Base-by-base conservation (phyloP, 2,329 filamentous ascomycete genomes). In the Aspergillus candidus region DNA sequence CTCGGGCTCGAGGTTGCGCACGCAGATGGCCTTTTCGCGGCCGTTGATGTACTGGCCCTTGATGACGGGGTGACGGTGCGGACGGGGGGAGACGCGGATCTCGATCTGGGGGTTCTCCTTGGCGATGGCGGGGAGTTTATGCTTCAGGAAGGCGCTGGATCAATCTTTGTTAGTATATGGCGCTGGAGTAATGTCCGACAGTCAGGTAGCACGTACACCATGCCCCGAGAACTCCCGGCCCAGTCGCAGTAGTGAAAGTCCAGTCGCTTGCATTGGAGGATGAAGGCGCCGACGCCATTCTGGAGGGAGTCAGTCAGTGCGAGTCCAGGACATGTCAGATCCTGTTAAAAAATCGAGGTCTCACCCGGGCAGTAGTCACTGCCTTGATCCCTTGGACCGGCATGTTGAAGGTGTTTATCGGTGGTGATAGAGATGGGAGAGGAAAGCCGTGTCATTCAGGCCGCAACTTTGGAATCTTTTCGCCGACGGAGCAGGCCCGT, bases 191-290 rank as follows among this genome's bases (percentile, higher is more conserved):
- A 27, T 11, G 31, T 44, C 18, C 35, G 36, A 22, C 34, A 30
- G 17, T 6, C 31, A 6, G 14, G 49, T 39, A 18, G 33, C 35
- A 63, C 78, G 52, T 76, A 93, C 87, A 94, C 93, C 89, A 97
- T 96, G 63, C 93, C 93, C 61, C 75, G 82, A 32, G 91, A 97
- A 68, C 88, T 94, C 51, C 90, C 93, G 46, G 86, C 88, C 80
- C 86, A 90, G 77, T 97, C 89, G 75, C 93, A 97, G 75, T 95
- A 98, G 73, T 94, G 87, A 63, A 98, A 88, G 68, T 95, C 88
- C 67, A 98, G 76, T 64, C 84, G 86, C 76, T 88, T 94, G 82
- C 93, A 98, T 75, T 95, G 91, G 46, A 96, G 80, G 70, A 98
- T 88, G 75, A 97, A 97, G 66, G 90, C 87, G 61, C 91, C 91